Base-by-base conservation (phyloP, 169 alveolate genomes). In the Cryptosporidium ubiquitum region DNA sequence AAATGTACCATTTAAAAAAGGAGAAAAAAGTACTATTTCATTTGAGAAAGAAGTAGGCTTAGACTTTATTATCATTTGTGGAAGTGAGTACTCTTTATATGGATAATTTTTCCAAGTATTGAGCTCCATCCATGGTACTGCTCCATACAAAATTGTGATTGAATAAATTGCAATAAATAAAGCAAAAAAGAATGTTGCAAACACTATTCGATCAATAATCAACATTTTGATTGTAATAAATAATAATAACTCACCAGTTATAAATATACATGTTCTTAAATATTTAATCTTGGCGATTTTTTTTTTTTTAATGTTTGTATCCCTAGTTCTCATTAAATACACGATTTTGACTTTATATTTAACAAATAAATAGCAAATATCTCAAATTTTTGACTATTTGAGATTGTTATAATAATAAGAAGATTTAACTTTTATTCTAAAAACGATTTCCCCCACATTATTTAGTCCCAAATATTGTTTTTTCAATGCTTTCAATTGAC, bases 1-100 rank as follows among this genome's bases (percentile, higher is more conserved):
- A 10, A 79, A 66, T 10, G 89, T 79, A 9, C 79, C 89, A 79
- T 79, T 79, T 5, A 79, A n/a, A 79, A 79, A 79, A 3, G 89
- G 89, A 39, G 89, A 79, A 2, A 9, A 18, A 14, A 79, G 26
- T 6, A 39, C 39, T 26, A 79, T 1, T 49, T 64, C 49, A 60
- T 79, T 29, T 37, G 37, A 0, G 20, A 42, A 61, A 35, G 55
- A 23, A 12, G 29, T 0, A 10, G 73, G 29, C 42, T 79, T 79
- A 23, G 61, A 42, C 39, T 44, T 37, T 61, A 57, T 61, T 16
- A 79, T 42, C 42, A 79, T 58, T 44, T 79, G 33, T 40, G 71
- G 73, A 44, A 79, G 61, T 14, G 75, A 40, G 69, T 64, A 61
- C 58, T 79, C 89, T 26, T 40, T 42, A 42, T 42, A 37, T 57